Evolutionary conservation across 176 grass and related monocot species (phyloP).

Genomic region (Rhynchospora pubera): DNA sequence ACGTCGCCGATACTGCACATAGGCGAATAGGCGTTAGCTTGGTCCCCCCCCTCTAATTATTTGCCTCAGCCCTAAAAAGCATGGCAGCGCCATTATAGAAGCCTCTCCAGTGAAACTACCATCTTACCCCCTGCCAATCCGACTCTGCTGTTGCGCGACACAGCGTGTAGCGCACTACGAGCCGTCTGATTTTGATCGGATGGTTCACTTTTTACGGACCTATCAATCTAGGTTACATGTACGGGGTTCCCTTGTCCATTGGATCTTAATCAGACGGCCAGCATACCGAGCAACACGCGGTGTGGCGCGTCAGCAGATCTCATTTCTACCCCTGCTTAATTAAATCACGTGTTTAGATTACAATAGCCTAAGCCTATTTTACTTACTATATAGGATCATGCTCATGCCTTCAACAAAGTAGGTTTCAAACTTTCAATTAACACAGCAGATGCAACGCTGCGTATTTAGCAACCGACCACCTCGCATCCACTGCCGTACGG

Average conservation of each 20-base stretch:
- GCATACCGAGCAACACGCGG: too few relatives aligned
- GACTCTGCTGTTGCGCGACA: too few relatives aligned
- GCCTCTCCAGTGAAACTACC: neutral
- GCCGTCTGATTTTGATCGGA: too few relatives aligned
- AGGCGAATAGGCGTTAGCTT: constrained; percentile 18
- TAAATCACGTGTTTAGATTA: constrained; percentile 9
- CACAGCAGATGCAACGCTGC: neutral
- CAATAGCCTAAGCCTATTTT: neutral
- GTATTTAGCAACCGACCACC: neutral
- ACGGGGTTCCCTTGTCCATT: too few relatives aligned
- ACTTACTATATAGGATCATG: neutral
- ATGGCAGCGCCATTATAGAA: constrained; percentile 19
- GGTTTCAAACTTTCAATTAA: too few relatives aligned
- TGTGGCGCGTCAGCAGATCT: too few relatives aligned
- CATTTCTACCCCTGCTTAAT: too few relatives aligned
- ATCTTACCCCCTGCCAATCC: constrained; percentile 4
- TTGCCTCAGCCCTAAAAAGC: neutral
- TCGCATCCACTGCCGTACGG: neutral
- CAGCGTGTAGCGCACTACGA: too few relatives aligned
- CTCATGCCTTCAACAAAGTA: neutral
- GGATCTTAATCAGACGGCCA: too few relatives aligned
- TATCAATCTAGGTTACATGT: too few relatives aligned
- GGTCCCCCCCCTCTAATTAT: constrained; percentile 21
- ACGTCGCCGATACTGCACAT: constrained; percentile 15
- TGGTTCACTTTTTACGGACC: too few relatives aligned